Base-by-base conservation (phyloP, 352 stramenopile genomes). In the Proteromonas lacertae region DNA sequence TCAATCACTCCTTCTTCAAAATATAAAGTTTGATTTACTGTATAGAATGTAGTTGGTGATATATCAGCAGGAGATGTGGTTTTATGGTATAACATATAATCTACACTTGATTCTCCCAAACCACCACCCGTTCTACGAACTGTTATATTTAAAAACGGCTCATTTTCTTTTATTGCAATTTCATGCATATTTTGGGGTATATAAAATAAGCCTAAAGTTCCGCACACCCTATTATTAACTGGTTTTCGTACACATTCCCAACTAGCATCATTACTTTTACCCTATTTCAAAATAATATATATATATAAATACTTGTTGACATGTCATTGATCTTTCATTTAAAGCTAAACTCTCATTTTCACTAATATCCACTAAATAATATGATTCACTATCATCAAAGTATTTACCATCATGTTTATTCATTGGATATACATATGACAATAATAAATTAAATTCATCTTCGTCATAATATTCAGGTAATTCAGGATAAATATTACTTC, bases 141-240 rank as follows among this genome's bases (percentile, higher is more conserved):
- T 0, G 64, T 79, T 19, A 91, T 44, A 1, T 56, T 62, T 30
- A 91, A 57, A 28, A 45, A 68, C 17, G 45, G 37, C 2, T 52
- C 56, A 19, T 55, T 49, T 42, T 91, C 73, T 2, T 14, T 6
- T 8, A 30, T 8, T 43, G 23, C 4, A n/a, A 83, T 57, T 7
- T 53, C 58, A 43, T 87, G 90, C 9, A 68, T 44, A 7, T 72
- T 66, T 0, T 68, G 76, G 1, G 51, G 50, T 41, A 86, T 90
- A 0, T 53, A 60, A 16, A 91, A 64, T 1, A 76, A 69, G 3
- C 76, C 76, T 0, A 57, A 37, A 43, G 87, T 69, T 0, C 76
- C 76, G 42, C 76, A 91, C 1, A 87, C 57, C 10, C 62, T 56
- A 44, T 90, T 68, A n/a, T 55, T 73, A 5, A 59, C 46, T 4